Evolutionary conservation across 257 asterid genomes (phyloP).

Genomic region (Solanum chiquidenum): DNA sequence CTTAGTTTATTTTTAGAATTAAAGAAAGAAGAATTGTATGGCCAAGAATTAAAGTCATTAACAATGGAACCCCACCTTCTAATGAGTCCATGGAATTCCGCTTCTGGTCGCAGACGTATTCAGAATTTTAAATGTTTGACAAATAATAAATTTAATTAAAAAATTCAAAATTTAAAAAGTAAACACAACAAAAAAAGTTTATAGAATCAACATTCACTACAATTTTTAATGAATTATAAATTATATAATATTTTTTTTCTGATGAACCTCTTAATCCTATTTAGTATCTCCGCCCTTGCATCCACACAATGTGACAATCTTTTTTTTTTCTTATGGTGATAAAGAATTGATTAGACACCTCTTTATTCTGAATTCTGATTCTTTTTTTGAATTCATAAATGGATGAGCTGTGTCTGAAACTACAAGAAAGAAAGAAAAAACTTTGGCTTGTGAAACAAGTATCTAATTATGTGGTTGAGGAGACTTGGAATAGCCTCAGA

Average conservation of each 20-base stretch:
- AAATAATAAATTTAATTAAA: not conserved
- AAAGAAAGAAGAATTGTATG: slow-evolving; percentile 8
- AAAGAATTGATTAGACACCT: not conserved
- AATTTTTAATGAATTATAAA: no score
- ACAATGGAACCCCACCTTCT: slow-evolving; percentile 1
- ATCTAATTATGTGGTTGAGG: not conserved
- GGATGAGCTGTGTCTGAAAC: not conserved
- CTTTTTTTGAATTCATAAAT: not conserved
- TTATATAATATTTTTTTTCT: no score
- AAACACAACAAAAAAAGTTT: fast-evolving
- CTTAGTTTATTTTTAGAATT: not conserved
- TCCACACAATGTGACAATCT: not conserved
- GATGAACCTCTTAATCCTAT: not conserved
- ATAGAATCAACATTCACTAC: not conserved
- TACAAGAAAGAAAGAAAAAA: not conserved
- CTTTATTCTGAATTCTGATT: not conserved
- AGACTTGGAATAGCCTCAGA: not conserved
- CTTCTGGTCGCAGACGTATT: not conserved
- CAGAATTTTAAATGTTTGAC: not conserved
- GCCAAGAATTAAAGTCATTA: slow-evolving; percentile 12
- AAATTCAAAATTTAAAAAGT: not conserved
- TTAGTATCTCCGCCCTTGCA: not conserved
- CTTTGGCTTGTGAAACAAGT: slow-evolving; percentile 1
- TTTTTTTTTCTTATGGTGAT: not conserved
- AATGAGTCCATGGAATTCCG: not conserved